Conservation (phyloP, 2,329 filamentous ascomycete species). For the Fusarium transvaalense region DNA sequence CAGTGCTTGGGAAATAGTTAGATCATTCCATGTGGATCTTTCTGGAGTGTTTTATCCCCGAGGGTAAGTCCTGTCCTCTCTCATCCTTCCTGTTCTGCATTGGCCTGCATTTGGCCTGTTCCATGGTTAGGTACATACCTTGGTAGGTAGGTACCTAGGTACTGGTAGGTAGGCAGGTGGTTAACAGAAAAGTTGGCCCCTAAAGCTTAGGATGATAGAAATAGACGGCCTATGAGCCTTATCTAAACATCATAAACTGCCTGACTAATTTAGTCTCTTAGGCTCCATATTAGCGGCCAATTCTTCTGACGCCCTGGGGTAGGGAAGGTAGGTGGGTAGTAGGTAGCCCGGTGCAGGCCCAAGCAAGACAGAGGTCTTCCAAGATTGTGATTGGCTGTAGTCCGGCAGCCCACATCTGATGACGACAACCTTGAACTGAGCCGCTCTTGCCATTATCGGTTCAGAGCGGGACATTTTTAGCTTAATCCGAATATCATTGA, state of each 20-base stretch:
- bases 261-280: too few species aligned
- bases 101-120: constrained; percentile 30
- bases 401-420: constrained; percentile 16
- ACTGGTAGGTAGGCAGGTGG: too few species aligned
- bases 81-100: constrained; percentile 25
- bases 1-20: not conserved
- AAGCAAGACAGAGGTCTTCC: constrained; percentile 29
- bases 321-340: too few species aligned
- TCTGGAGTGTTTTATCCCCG: constrained; percentile 8
- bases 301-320: too few species aligned
- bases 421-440: constrained; percentile 40
- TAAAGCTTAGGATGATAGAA: too few species aligned
- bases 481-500: not conserved
- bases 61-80: constrained; percentile 18
- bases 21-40: constrained; percentile 7
- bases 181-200: too few species aligned
- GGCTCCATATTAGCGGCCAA: too few species aligned
- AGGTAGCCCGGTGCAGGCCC: too few species aligned
- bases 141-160: too few species aligned
- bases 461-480: constrained; percentile 19
- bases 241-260: too few species aligned
- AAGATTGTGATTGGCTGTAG: constrained; percentile 36
- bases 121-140: too few species aligned
- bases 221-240: too few species aligned
- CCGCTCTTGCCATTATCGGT: constrained; percentile 20